phyloP scores from a whole-genome alignment of 768 basidiomycete genomes.

The Lactifluus pinguis region DNA sequence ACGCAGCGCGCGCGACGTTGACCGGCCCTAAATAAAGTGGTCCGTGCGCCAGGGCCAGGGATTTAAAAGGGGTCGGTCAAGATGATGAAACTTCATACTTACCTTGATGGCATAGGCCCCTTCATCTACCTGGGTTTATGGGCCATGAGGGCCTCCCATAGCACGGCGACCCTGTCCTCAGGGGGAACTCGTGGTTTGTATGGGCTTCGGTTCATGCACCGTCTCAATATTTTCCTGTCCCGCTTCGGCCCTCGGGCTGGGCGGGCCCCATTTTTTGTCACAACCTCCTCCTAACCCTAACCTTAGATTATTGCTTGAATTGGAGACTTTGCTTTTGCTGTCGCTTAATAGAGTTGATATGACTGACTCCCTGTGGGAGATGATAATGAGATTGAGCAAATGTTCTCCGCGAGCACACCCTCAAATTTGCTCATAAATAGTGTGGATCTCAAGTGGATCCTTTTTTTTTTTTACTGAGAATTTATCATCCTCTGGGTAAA shows the following conservation, averaged over 20 bases:
- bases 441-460: no score
- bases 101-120: conserved; percentile 25
- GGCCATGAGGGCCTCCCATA: conserved; percentile 23
- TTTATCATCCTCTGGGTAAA: no score
- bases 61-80: conserved; percentile 2
- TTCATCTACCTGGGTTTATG: conserved; percentile 23
- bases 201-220: conserved; percentile 69
- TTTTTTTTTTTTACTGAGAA: no score
- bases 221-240: conserved; percentile 77
- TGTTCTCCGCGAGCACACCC: no score
- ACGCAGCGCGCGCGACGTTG: no score
- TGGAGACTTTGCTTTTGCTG: no score
- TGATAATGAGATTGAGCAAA: no score
- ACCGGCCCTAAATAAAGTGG: conserved; percentile 14
- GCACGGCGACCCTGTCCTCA: conserved; percentile 25
- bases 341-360: no score
- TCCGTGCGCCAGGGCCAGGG: conserved; percentile 15
- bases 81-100: conserved; percentile 19
- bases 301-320: conserved; percentile 18
- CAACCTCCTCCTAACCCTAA: conserved; percentile 31
- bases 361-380: no score
- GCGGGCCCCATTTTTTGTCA: conserved; percentile 26
- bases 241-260: conserved; percentile 39
- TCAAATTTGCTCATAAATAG: no score
- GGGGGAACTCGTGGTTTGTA: conserved; percentile 22